Percentiles rank a stretch among this genome's conserved stretches.
Evolutionary conservation across 2,329 filamentous ascomycete genomes (phyloP).

Genomic region (Aaosphaeria pasadenensis): DNA sequence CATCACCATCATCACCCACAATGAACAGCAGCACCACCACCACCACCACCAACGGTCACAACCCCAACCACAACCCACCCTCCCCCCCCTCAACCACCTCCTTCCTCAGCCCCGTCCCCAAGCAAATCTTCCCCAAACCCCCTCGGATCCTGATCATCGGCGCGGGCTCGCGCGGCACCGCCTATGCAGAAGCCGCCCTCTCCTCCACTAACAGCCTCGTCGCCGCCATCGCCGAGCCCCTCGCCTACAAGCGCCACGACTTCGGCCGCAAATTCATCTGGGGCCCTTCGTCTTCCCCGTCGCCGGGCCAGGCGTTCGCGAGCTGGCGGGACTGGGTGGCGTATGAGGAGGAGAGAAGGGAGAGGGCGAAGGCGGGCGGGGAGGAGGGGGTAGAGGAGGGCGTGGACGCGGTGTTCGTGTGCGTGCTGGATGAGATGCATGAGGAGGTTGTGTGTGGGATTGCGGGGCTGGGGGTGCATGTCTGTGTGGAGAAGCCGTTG

Average conservation of each 20-base stretch:
- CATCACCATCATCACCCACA: no score
- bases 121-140: slow-evolving; percentile 17
- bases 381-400: slow-evolving; percentile 24
- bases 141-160: slow-evolving; percentile 38
- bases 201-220: slow-evolving; percentile 55
- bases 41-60: background rate
- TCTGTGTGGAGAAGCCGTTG: slow-evolving; percentile 94
- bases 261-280: slow-evolving; percentile 75
- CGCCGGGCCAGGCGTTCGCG: slow-evolving; percentile 52
- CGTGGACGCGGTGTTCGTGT: slow-evolving; percentile 62
- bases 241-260: slow-evolving; percentile 69
- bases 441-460: slow-evolving; percentile 74
- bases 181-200: slow-evolving; percentile 28
- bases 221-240: slow-evolving; percentile 76
- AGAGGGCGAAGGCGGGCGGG: slow-evolving; percentile 32
- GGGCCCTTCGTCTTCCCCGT: slow-evolving; percentile 46
- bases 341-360: slow-evolving; percentile 65
- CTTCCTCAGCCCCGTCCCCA: slow-evolving; percentile 15
- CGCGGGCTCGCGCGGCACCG: slow-evolving; percentile 36
- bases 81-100: background rate
- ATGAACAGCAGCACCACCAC: no score
- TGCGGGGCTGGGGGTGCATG: slow-evolving; percentile 67
- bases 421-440: slow-evolving; percentile 86
- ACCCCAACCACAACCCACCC: background rate
- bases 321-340: slow-evolving; percentile 74